These are phyloP conservation scores for Ceriops zippeliana DNA, from an alignment of 345 rosid species.

Conservation along the genomic window DNA sequence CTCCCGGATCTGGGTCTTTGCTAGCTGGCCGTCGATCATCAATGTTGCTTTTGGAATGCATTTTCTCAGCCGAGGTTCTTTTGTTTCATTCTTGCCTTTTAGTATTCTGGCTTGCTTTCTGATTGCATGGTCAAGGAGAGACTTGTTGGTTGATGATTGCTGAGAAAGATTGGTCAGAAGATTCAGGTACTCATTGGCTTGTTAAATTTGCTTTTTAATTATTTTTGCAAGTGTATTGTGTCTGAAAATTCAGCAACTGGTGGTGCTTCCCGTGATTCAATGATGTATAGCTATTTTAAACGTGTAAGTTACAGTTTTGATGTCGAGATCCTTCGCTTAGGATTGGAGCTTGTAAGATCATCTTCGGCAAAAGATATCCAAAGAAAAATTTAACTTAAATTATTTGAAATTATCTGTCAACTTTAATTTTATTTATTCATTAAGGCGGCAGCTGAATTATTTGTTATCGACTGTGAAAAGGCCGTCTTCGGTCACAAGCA, in stretches of 20 bases:
- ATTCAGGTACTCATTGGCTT: slow-evolving; percentile 9
- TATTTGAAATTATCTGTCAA: slow-evolving; percentile 9
- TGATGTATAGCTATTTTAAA: neutral
- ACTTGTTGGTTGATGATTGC: slow-evolving; percentile 18
- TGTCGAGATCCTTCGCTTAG: neutral
- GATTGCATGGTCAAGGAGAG: slow-evolving; percentile 5
- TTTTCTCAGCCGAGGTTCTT: slow-evolving; percentile 13
- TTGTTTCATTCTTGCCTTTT: slow-evolving; percentile 2
- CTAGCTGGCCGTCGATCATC: slow-evolving; percentile 8
- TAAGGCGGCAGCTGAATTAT: slow-evolving; percentile 26
- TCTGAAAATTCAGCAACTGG: neutral
- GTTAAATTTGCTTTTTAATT: neutral
- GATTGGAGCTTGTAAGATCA: neutral
- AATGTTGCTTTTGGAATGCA: slow-evolving; percentile 3
- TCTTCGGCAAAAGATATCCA: neutral
- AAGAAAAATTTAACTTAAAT: neutral
- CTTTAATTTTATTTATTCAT: slow-evolving; percentile 1
- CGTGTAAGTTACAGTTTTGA: neutral
- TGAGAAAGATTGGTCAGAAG: slow-evolving; percentile 9
- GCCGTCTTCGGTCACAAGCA: slow-evolving; percentile 22
- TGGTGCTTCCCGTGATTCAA: neutral
- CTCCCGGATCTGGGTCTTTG: slow-evolving; percentile 19
- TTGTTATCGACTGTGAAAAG: slow-evolving; percentile 9
- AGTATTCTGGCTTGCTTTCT: slow-evolving; percentile 8
- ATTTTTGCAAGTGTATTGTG: neutral